Base-by-base conservation (phyloP, 2,329 filamentous ascomycete species). In the Bisporella sp. region DNA sequence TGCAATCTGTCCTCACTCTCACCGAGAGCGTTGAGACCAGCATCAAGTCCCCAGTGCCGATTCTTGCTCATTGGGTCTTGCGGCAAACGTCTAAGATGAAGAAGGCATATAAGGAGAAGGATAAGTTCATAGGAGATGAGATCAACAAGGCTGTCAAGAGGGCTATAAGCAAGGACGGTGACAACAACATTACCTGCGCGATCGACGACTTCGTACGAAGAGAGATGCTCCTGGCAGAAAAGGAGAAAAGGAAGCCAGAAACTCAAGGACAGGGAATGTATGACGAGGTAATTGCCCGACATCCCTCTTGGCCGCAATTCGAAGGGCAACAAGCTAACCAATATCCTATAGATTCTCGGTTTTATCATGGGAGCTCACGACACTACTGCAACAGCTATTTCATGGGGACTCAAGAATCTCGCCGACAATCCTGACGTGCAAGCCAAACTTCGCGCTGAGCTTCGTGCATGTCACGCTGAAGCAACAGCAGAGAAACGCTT, bases 321-420 rank as follows among this genome's bases (percentile, higher is more conserved):
- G 6, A 13, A 30, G n/a, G 6, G n/a, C 28, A 21, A 13, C 9
- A 21, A 21, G 11, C 35, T 47, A 6, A 41, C 28, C 30, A 28
- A 12, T 21, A 21, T 21, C 21, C 21, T 31, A n/a, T 12, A 53
- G 48, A 47, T 56, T 5, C 52, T 49, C 13, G 52, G 52, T 2
- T 45, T 48, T 31, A 37, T 54, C 12, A 40, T 54, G 28, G 47
- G 12, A 5, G 54, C 46, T 29, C 52, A 57, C 37, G 52, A 57
- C 13, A 54, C 54, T 3, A 51, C 50, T 9, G 12, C 41, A 5
- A 53, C 49, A 5, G 51, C 49, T 5, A 28, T 54, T 1, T 41
- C 40, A 5, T 57, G 52, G 50, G 41, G 30, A 1, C 30, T 55
- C 7, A 57, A 55, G 31, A 31, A 51, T 30, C 44, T 57, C 5